A percentile compares a stretch with the other conserved stretches of the same genome.
These are phyloP conservation scores for Fusarium heterosporum DNA, from an alignment of 2,329 filamentous ascomycete species.

Conservation along the genomic window DNA sequence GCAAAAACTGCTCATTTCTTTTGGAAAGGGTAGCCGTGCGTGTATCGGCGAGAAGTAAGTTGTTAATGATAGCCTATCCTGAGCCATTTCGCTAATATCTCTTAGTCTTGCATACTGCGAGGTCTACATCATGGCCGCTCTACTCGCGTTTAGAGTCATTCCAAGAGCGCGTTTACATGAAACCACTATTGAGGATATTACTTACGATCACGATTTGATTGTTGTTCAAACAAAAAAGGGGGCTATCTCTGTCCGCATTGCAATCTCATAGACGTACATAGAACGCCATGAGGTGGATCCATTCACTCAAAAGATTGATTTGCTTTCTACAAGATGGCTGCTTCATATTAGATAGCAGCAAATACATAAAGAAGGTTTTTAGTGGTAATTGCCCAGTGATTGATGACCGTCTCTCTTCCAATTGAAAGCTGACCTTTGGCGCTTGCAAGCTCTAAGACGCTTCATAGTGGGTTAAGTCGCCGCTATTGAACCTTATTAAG, in stretches of 20 bases:
- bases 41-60: conserved; percentile 43
- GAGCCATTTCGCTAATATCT: not conserved
- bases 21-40: conserved; percentile 40
- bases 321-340: too few species aligned
- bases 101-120: conserved; percentile 37
- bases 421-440: too few species aligned
- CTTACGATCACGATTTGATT: conserved; percentile 40
- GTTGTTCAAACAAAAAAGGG: conserved; percentile 41
- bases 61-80: fast-evolving
- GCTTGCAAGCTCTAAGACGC: too few species aligned
- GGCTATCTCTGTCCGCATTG: conserved; percentile 23
- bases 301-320: too few species aligned
- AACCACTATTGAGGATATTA: conserved; percentile 33
- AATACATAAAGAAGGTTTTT: too few species aligned
- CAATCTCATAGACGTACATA: conserved; percentile 10
- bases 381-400: too few species aligned
- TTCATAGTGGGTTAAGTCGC: too few species aligned
- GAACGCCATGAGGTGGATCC: not conserved
- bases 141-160: conserved; percentile 26
- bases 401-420: too few species aligned
- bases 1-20: conserved; percentile 35
- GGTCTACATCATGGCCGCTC: conserved; percentile 30
- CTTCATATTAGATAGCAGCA: too few species aligned
- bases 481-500: too few species aligned
- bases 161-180: conserved; percentile 30